A percentile compares a stretch with the other conserved stretches of the same genome.
These are phyloP conservation scores for Penicillium tannophilum DNA, from an alignment of 495 filamentous ascomycete species.

Conservation along the genomic window DNA sequence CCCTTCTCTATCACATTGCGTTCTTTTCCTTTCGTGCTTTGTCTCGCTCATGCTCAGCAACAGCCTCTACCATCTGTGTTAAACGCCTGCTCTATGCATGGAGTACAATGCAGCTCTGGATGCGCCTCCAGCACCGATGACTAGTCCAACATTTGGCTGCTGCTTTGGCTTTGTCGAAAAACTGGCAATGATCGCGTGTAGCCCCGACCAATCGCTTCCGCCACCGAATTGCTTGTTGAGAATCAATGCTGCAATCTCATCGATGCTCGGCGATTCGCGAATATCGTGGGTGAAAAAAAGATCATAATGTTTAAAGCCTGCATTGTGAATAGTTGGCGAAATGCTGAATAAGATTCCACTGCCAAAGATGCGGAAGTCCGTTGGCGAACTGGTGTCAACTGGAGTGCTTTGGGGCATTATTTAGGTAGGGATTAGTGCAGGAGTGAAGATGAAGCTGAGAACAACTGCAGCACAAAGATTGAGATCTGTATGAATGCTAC, in stretches of 20 bases:
- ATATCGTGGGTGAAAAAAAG: conserved; percentile 67
- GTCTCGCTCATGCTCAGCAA: conserved; percentile 15
- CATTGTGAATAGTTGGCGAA: conserved; percentile 71
- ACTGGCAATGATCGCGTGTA: conserved; percentile 30
- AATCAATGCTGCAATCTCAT: conserved; percentile 45
- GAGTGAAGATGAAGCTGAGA: background rate
- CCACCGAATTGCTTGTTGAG: conserved; percentile 44
- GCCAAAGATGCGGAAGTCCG: conserved; percentile 59
- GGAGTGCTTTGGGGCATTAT: background rate
- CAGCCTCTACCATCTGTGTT: conserved; percentile 35
- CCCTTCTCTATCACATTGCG: background rate
- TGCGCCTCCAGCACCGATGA: conserved; percentile 49
- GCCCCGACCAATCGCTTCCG: conserved; percentile 47
- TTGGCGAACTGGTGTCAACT: background rate
- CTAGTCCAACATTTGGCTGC: conserved; percentile 30
- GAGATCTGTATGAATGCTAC: background rate
- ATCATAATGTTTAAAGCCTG: conserved; percentile 62
- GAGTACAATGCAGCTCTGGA: conserved; percentile 45
- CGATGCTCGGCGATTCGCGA: conserved; percentile 45
- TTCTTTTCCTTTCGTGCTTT: background rate
- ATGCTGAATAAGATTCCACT: conserved; percentile 66
- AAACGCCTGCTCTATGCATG: conserved; percentile 56
- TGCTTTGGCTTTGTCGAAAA: conserved; percentile 11
- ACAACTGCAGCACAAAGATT: background rate
- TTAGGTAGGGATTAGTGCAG: background rate